Conservation (phyloP, 352 stramenopile genomes). For the Globisporangium perplexum region DNA sequence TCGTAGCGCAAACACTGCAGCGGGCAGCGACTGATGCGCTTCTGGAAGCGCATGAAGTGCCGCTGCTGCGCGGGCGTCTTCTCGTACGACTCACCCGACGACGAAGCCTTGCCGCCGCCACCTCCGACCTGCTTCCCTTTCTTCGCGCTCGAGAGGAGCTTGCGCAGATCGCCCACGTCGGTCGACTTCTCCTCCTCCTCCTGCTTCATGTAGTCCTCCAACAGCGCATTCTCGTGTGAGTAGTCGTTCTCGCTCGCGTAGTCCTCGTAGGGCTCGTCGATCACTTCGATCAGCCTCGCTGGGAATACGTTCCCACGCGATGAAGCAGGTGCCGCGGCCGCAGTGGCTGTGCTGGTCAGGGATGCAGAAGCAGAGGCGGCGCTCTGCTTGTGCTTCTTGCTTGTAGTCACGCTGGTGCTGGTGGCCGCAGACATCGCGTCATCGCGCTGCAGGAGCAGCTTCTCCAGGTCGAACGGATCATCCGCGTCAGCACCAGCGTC, state of each 20-base stretch:
- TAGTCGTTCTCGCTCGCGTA: conserved; percentile 60
- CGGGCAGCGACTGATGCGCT: conserved; percentile 73
- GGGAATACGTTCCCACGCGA: conserved; percentile 25
- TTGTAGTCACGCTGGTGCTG: conserved; percentile 9
- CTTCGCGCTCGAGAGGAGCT: conserved; percentile 49
- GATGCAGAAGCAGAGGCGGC: too few species aligned
- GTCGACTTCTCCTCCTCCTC: conserved; percentile 76
- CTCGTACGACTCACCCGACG: conserved; percentile 69
- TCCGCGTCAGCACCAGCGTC: not conserved
- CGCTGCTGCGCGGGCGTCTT: conserved; percentile 65
- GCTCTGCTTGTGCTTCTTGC: not conserved
- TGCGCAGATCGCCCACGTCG: conserved; percentile 52
- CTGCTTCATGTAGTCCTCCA: conserved; percentile 75
- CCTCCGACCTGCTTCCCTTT: conserved; percentile 18
- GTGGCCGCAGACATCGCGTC: conserved; percentile 40
- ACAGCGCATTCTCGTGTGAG: conserved; percentile 60
- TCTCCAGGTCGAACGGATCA: conserved; percentile 51
- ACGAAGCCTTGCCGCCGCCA: conserved; percentile 6
- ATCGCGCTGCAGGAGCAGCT: conserved; percentile 61
- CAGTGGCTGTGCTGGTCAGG: not conserved
- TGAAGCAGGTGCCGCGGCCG: conserved; percentile 8
- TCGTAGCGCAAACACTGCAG: conserved; percentile 81
- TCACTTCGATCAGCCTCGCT: conserved; percentile 59
- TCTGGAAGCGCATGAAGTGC: conserved; percentile 84
- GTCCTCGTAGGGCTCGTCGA: conserved; percentile 72